phyloP scores from a whole-genome alignment of 2,329 filamentous ascomycete genomes.

The Coniochaeta sp. region DNA sequence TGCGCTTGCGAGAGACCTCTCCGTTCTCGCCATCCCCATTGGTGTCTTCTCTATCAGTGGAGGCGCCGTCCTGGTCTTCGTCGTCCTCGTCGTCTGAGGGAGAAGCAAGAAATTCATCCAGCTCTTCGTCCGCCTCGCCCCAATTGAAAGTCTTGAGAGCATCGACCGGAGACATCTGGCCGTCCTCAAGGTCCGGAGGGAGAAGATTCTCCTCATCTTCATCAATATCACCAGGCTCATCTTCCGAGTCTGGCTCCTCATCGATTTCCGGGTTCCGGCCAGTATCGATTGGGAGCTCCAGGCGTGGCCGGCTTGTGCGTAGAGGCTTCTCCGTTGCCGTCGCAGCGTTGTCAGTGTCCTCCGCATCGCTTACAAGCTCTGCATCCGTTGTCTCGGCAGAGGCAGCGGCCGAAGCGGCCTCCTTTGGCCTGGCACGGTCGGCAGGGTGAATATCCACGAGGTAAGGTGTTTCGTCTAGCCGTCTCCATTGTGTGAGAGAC shows the following conservation, averaged over 20 bases:
- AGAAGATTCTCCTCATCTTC: conserved; percentile 39
- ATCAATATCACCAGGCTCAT: conserved; percentile 19
- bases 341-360: conserved; percentile 19
- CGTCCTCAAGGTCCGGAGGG: conserved; percentile 39
- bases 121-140: conserved; percentile 59
- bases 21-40: conserved; percentile 20
- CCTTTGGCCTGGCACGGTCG: conserved; percentile 37
- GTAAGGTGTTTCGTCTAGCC: conserved; percentile 71
- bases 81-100: conserved; percentile 43
- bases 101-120: conserved; percentile 63
- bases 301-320: conserved; percentile 26
- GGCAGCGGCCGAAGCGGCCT: conserved; percentile 18
- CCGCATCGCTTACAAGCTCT: conserved; percentile 16
- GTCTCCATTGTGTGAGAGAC: conserved; percentile 77
- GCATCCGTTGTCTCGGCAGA: conserved; percentile 19
- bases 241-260: conserved; percentile 23
- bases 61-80: conserved; percentile 16
- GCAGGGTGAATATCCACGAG: conserved; percentile 62
- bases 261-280: conserved; percentile 29
- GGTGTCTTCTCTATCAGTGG: conserved; percentile 20
- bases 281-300: conserved; percentile 30
- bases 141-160: conserved; percentile 53
- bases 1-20: conserved; percentile 4
- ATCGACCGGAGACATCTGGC: conserved; percentile 42
- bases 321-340: conserved; percentile 23